Evolutionary conservation across 1,284 basidiomycete genomes (phyloP), one percentile per base, ranked within the genome.

Genomic region (Fomitopsis schrenkii): DNA sequence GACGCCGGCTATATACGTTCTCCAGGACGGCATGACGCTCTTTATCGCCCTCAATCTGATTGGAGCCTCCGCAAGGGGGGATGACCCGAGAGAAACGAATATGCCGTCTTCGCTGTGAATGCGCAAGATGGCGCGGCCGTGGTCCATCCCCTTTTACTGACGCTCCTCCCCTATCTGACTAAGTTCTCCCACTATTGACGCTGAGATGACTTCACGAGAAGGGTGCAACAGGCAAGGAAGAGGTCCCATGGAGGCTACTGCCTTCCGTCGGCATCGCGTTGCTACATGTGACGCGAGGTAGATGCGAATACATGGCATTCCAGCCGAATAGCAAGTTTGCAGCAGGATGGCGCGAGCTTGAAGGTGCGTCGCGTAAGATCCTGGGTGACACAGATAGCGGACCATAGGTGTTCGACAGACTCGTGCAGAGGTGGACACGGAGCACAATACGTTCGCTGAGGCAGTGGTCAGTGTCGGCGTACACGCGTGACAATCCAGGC

Each of bases 11-110:
- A 56, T 59, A 59, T 62, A 56, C 19, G 53, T 5, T 48, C 41
- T 62, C 61, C 57, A 62, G 54, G 55, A 60, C 44, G 35, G 59
- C 59, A 61, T 61, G 57, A 48, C 57, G n/a, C 15, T 26, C 35
- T 38, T 52, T 46, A 62, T 62, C 41, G 48, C 3, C 14, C 19
- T 59, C 41, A 26, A 41, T 19, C 38, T 15, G 36, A n/a, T 12
- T 45, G 46, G 41, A 42, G 48, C 22, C 19, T 12, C 50, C 50
- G 26, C n/a, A 22, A 33, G 30, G 36, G 19, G 28, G 38, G 55
- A 56, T 56, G 55, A 28, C 28, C 48, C 48, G 48, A 33, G 5
- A 50, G 48, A 50, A 30, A 10, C 8, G 17, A 38, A 19, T 22
- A 33, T 40, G 57, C 45, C 44, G 30, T 22, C 45, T 46, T n/a